phyloP scores from a whole-genome alignment of 305 asterid species.

The Andrographis paniculata region DNA sequence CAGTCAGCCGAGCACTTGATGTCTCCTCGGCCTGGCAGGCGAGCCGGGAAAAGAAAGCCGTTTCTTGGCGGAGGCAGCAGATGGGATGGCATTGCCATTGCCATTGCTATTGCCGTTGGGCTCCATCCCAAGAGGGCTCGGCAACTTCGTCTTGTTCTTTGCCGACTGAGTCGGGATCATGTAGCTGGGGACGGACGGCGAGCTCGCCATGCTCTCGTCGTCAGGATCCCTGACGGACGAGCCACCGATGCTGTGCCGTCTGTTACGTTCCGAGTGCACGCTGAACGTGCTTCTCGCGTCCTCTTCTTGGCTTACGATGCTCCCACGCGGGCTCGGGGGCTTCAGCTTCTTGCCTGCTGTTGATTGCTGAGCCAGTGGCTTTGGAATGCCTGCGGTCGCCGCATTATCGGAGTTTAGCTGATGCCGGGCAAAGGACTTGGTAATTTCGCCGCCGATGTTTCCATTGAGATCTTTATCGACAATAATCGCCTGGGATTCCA shows the following conservation, averaged over 20 bases:
- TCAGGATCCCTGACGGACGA: slow-evolving; percentile 77
- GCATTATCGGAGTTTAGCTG: slow-evolving; percentile 67
- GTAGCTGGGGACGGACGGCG: slow-evolving; percentile 68
- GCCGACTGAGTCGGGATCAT: slow-evolving; percentile 80
- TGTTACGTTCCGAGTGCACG: slow-evolving; percentile 49
- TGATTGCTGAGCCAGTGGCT: slow-evolving; percentile 33
- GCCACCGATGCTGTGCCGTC: slow-evolving; percentile 90
- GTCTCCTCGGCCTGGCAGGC: slow-evolving; percentile 71
- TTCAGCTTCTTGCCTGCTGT: slow-evolving; percentile 46
- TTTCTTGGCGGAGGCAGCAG: slow-evolving; percentile 52
- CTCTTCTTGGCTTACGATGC: slow-evolving; percentile 56
- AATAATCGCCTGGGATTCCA: slow-evolving; percentile 30
- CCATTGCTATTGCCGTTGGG: slow-evolving; percentile 27
- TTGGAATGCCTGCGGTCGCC: slow-evolving; percentile 40
- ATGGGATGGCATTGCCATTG: slow-evolving; percentile 34
- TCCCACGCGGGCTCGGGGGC: slow-evolving; percentile 52
- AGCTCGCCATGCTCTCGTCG: slow-evolving; percentile 83
- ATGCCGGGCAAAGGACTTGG: slow-evolving; percentile 77
- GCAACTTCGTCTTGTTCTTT: slow-evolving; percentile 63
- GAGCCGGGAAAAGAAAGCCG: slow-evolving; percentile 82
- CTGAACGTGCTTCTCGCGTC: slow-evolving; percentile 62
- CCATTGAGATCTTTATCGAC: slow-evolving; percentile 47
- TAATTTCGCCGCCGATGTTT: slow-evolving; percentile 51
- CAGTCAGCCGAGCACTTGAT: too few species aligned
- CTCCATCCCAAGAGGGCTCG: slow-evolving; percentile 54